Conservation (phyloP, 2,329 filamentous ascomycete genomes). For the Stenocarpella maydis region DNA sequence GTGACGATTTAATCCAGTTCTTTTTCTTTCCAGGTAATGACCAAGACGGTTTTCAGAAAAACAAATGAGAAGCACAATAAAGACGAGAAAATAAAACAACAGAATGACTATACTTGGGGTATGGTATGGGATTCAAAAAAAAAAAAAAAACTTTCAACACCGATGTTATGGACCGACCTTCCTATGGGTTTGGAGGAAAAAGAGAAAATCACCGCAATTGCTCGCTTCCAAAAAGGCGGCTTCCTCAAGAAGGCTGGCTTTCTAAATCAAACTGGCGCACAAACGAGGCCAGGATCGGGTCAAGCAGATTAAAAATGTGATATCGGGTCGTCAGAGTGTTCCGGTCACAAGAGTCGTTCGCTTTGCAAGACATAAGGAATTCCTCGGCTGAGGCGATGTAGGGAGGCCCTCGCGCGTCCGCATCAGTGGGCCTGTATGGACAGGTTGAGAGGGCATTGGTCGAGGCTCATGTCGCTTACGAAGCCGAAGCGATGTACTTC, state of each 20-base stretch:
- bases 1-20: slow-evolving; percentile 30
- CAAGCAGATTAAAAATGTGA: slow-evolving; percentile 33
- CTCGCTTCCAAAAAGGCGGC: slow-evolving; percentile 23
- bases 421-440: background rate
- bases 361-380: slow-evolving; percentile 33
- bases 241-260: slow-evolving; percentile 30
- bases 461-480: slow-evolving; percentile 38
- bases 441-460: slow-evolving; percentile 2
- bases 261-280: slow-evolving; percentile 21
- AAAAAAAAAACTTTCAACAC: slow-evolving; percentile 11
- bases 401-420: slow-evolving; percentile 15
- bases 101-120: slow-evolving; percentile 23
- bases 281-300: slow-evolving; percentile 7
- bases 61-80: slow-evolving; percentile 33
- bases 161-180: slow-evolving; percentile 20
- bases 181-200: background rate
- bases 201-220: slow-evolving; percentile 15
- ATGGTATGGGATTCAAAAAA: slow-evolving; percentile 7
- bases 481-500: slow-evolving; percentile 45
- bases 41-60: background rate
- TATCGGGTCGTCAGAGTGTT: slow-evolving; percentile 32
- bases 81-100: background rate
- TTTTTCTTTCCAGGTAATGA: slow-evolving; percentile 32
- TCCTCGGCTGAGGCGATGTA: slow-evolving; percentile 26
- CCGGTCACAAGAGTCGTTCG: slow-evolving; percentile 29